Base-by-base conservation (phyloP, 2,329 filamentous ascomycete species). In the Cladosporium austrohemisphaericum region DNA sequence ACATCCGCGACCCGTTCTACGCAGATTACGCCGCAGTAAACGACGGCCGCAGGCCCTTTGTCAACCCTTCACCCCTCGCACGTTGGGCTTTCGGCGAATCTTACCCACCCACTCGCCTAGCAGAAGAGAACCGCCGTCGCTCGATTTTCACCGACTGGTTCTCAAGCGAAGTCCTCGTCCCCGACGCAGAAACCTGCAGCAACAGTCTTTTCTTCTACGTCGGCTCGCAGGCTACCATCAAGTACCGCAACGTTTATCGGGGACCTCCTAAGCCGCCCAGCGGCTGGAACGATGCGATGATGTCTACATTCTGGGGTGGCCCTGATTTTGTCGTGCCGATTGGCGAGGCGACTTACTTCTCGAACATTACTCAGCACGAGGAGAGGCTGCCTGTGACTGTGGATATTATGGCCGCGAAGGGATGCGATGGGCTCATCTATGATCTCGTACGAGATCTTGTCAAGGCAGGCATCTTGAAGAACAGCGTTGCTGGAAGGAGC, bases 341-440 rank as follows among this genome's bases (percentile, higher is more conserved):
- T 33, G 71, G 71, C 2, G 63, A 71, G 58, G 69, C 68, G 13
- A 56, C 67, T 8, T 76, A 76, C 47, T 66, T 68, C 38, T 74
- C 70, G 6, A 73, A 67, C 3, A 68, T 78, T n/a, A 78, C 76
- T 0, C 53, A 67, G 0, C 70, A 76, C 49, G 66, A 66, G 1
- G 76, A 80, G 60, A 69, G 71, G 37, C 60, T 83, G 26, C 81
- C 81, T 0, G 80, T 84, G 0, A 75, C 77, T 1, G 73, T 83
- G 0, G 71, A 80, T 52, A 66, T 84, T 16, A 66, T 84, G 65
- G 80, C 73, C 0, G 76, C 78, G 1, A 76, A 74, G 54, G 80
- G 80, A 0, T 85, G 81, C 53, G 81, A 84, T 63, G 76, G 77
- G 0, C 70, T 83, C 67, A 57, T 84, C 20, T 77, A 76, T 33